phyloP scores from a whole-genome alignment of 805 yeast genomes.

The Peterozyma xylosa region DNA sequence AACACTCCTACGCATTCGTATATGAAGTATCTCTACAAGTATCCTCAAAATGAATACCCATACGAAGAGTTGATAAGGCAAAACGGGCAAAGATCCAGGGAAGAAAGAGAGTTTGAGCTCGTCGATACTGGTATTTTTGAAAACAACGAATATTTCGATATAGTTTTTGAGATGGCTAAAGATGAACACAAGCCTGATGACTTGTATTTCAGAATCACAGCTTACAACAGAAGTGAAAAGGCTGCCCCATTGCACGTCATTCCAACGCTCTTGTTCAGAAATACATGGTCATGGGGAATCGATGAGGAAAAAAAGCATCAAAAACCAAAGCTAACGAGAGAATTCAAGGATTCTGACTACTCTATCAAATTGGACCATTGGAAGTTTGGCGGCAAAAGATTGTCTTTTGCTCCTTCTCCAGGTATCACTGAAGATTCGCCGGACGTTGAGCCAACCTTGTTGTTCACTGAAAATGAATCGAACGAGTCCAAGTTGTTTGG shows the following conservation, averaged over 20 bases:
- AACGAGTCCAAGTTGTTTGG: conserved; percentile 62
- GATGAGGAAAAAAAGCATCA: conserved; percentile 35
- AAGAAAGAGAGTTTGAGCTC: conserved; percentile 73
- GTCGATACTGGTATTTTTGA: conserved; percentile 74
- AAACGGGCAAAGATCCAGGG: conserved; percentile 56
- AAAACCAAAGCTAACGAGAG: conserved; percentile 41
- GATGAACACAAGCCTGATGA: conserved; percentile 76
- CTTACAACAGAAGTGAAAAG: conserved; percentile 73
- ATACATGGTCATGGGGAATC: conserved; percentile 91
- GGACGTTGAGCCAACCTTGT: conserved; percentile 68
- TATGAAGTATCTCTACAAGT: conserved; percentile 86
- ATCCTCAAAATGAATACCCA: conserved; percentile 83
- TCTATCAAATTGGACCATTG: conserved; percentile 57
- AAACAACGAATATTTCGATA: conserved; percentile 74
- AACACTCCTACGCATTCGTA: conserved; percentile 91
- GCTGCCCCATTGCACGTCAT: conserved; percentile 84
- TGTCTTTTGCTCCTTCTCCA: conserved; percentile 79
- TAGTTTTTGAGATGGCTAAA: conserved; percentile 86
- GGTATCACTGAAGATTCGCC: conserved; percentile 49
- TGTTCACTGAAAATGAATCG: conserved; percentile 89
- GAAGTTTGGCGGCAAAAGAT: conserved; percentile 58
- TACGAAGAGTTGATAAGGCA: conserved; percentile 66
- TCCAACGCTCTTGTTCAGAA: conserved; percentile 80
- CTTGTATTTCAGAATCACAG: conserved; percentile 75
- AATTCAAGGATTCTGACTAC: conserved; percentile 29